Evolutionary conservation across 306 rosid genomes (phyloP), one percentile per base, ranked within the genome.

Genomic region (Acacia confusa): DNA sequence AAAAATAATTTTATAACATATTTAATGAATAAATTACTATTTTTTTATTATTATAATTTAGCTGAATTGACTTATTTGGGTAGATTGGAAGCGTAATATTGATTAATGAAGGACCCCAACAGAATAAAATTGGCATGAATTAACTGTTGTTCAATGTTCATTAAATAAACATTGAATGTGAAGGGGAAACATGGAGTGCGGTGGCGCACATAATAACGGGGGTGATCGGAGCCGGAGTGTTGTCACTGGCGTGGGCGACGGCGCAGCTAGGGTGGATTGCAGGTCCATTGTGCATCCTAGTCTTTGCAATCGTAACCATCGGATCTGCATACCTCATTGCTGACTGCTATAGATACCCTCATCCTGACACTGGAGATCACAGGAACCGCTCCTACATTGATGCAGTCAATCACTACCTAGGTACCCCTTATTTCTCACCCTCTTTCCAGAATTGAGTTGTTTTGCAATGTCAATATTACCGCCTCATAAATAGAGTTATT

Each of bases 261-360:
- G 89, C 94, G 22, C 92, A 88, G 80, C 74, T 90, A 1, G 94
- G 94, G 45, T 90, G 94, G 94, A 77, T 86, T 52, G 92, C 82
- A 3, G 94, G 90, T 13, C 92, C 94, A 24, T n/a, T 88, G 32
- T 38, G 60, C 16, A 71, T 88, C 82, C 34, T 90, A 38, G 32
- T 28, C 52, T 90, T 90, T 34, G 90, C 92, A 22, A 3, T 28
- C 70, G 52, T 78, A 4, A 88, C 94, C 32, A 27, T 78, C 12
- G 14, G 71, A 70, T 88, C 92, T 16, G 9, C 76, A 27, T 68
- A 41, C 32, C 86, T 90, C 16, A 28, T 88, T 30, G 28, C 61
- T 15, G 82, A 88, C 52, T 85, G 85, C 48, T 90, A 88, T 32
- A 77, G 88, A 47, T 84, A 34, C 79, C 90, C 91, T 1, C 73